phyloP scores from a whole-genome alignment of 2,329 filamentous ascomycete species.

The Talaromyces verruculosus region DNA sequence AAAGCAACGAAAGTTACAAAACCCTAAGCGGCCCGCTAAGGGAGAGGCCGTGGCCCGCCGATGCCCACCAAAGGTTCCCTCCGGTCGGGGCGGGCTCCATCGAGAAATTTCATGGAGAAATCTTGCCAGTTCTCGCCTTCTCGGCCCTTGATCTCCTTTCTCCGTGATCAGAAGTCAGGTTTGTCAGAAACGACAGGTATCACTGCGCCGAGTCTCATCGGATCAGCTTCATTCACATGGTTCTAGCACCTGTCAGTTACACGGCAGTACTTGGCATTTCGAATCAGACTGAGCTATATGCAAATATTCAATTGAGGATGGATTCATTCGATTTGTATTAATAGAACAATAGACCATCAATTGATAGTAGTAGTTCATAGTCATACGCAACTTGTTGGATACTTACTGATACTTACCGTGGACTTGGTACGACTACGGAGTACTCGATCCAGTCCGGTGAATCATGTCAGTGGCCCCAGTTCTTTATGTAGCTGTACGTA shows the following conservation, averaged over 20 bases:
- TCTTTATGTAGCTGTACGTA: background rate
- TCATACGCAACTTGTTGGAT: background rate
- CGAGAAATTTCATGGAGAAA: background rate
- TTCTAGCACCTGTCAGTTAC: background rate
- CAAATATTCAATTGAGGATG: background rate
- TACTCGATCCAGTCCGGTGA: background rate
- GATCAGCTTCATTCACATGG: background rate
- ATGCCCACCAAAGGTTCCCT: slow-evolving; percentile 9
- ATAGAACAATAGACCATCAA: background rate
- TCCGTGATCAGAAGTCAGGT: background rate
- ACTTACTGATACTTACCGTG: background rate
- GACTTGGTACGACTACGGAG: background rate
- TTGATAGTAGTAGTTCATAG: background rate
- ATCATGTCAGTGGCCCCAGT: background rate
- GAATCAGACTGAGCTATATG: background rate
- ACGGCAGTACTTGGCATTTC: slow-evolving; percentile 2
- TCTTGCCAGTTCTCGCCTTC: background rate
- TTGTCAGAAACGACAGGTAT: background rate
- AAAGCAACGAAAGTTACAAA: slow-evolving; percentile 3
- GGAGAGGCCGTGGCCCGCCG: slow-evolving; percentile 1
- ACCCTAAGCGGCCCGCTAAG: slow-evolving; percentile 15
- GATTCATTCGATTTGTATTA: background rate
- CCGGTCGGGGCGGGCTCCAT: slow-evolving; percentile 6
- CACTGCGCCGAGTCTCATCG: background rate
- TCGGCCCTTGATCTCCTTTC: background rate